Evolutionary conservation across 192 early-diverging fungal species (phyloP).

Genomic region (Lobosporangium transversale): DNA sequence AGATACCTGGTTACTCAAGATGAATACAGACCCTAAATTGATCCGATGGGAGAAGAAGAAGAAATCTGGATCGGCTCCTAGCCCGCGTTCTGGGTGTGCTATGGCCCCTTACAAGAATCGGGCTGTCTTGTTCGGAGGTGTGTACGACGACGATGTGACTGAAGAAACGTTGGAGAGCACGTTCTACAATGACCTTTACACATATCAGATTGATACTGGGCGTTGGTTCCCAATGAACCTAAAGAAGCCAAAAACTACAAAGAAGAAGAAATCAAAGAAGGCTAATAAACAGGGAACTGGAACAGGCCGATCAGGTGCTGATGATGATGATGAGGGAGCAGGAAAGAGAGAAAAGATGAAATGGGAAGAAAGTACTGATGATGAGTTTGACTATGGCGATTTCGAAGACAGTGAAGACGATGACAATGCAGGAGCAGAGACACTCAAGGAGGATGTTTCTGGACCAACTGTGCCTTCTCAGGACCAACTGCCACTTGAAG

Average conservation of each 20-base stretch:
- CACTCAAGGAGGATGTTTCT: constrained; percentile 8
- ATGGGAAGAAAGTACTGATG: constrained; percentile 52
- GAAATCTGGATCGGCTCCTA: constrained; percentile 58
- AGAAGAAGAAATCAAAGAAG: constrained; percentile 56
- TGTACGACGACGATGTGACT: constrained; percentile 70
- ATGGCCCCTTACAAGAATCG: constrained; percentile 68
- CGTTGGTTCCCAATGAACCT: constrained; percentile 70
- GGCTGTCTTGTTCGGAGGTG: constrained; percentile 71
- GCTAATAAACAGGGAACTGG: constrained; percentile 26
- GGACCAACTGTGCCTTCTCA: constrained; percentile 7
- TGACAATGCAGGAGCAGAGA: constrained; percentile 2
- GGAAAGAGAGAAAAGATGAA: constrained; percentile 50
- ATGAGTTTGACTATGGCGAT: constrained; percentile 53
- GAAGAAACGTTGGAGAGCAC: constrained; percentile 70
- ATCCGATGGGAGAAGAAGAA: constrained; percentile 73
- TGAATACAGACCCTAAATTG: constrained; percentile 64
- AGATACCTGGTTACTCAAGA: constrained; percentile 66
- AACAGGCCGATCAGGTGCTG: not conserved
- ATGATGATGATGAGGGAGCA: constrained; percentile 27
- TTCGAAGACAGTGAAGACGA: constrained; percentile 53
- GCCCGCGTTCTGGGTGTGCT: constrained; percentile 56
- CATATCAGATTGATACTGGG: constrained; percentile 66
- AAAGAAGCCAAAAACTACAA: constrained; percentile 52
- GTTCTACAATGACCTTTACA: constrained; percentile 69
- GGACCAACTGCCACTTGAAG: not conserved